phyloP scores from a whole-genome alignment of 305 asterid genomes.

The Ajuga reptans region DNA sequence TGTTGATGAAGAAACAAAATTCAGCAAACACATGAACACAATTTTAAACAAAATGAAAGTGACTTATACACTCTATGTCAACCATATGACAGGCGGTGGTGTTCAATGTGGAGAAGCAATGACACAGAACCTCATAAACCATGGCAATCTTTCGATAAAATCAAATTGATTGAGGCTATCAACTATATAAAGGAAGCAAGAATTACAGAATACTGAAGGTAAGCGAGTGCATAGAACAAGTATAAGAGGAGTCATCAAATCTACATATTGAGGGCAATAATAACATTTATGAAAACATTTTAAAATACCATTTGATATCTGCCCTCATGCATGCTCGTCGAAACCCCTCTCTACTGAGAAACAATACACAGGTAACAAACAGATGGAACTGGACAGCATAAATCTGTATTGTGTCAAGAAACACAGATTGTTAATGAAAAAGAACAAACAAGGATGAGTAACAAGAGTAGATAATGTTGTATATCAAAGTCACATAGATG shows the following conservation, averaged over 20 bases:
- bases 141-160: no score
- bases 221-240: neutral
- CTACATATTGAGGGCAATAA: conserved; percentile 13
- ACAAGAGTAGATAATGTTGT: neutral
- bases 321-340: conserved; percentile 93
- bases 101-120: neutral
- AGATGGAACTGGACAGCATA: conserved; percentile 87
- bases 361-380: conserved; percentile 75
- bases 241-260: neutral
- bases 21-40: neutral
- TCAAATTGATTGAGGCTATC: no score
- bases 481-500: neutral
- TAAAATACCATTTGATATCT: conserved; percentile 49
- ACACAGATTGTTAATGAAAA: neutral
- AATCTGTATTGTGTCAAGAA: conserved; percentile 40
- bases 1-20: neutral
- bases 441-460: neutral
- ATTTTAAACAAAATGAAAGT: neutral
- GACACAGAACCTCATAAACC: no score
- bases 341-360: conserved; percentile 92
- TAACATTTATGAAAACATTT: conserved; percentile 1
- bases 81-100: neutral
- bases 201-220: neutral
- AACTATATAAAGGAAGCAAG: neutral
- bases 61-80: neutral